Evolutionary conservation across 2,329 filamentous ascomycete genomes (phyloP).

Genomic region (Alternaria solani): DNA sequence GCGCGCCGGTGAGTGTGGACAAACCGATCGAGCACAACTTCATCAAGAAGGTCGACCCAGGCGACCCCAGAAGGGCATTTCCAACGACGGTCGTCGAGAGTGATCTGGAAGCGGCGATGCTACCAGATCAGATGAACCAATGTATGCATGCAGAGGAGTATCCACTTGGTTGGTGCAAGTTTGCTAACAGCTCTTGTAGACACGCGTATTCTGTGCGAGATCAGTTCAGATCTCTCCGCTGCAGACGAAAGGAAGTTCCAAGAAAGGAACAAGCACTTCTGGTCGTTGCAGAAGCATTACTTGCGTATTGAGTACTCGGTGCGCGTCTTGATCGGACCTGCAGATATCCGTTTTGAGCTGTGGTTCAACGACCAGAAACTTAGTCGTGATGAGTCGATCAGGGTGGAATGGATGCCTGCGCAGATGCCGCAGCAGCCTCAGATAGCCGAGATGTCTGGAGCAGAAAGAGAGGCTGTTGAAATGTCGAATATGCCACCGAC

Average conservation of each 20-base stretch:
- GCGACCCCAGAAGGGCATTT: slow-evolving; percentile 43
- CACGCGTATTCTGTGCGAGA: slow-evolving; percentile 47
- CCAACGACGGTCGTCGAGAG: slow-evolving; percentile 45
- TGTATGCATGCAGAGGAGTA: slow-evolving; percentile 19
- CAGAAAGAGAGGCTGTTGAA: slow-evolving; percentile 25
- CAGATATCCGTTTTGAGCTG: slow-evolving; percentile 51
- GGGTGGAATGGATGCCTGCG: slow-evolving; percentile 45
- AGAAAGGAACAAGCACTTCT: slow-evolving; percentile 49
- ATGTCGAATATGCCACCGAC: slow-evolving; percentile 24
- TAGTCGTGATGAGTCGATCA: slow-evolving; percentile 45
- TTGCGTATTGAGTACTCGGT: slow-evolving; percentile 48
- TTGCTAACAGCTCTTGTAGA: slow-evolving; percentile 21
- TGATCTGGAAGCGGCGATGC: slow-evolving; percentile 28
- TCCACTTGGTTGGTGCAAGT: not conserved
- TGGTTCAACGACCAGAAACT: slow-evolving; percentile 50
- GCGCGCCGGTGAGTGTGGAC: slow-evolving; percentile 46
- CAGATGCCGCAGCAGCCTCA: slow-evolving; percentile 19
- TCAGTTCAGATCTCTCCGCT: slow-evolving; percentile 43
- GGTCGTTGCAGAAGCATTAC: slow-evolving; percentile 46
- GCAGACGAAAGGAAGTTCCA: slow-evolving; percentile 46
- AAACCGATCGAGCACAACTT: slow-evolving; percentile 47
- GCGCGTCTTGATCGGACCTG: slow-evolving; percentile 50
- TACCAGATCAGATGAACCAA: slow-evolving; percentile 42
- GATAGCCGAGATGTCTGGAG: slow-evolving; percentile 18
- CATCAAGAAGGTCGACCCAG: slow-evolving; percentile 41